Evolutionary conservation across 148 eudicot species (phyloP), one percentile per base, ranked within the genome.

Genomic region (Vaccinium vitisidaea): DNA sequence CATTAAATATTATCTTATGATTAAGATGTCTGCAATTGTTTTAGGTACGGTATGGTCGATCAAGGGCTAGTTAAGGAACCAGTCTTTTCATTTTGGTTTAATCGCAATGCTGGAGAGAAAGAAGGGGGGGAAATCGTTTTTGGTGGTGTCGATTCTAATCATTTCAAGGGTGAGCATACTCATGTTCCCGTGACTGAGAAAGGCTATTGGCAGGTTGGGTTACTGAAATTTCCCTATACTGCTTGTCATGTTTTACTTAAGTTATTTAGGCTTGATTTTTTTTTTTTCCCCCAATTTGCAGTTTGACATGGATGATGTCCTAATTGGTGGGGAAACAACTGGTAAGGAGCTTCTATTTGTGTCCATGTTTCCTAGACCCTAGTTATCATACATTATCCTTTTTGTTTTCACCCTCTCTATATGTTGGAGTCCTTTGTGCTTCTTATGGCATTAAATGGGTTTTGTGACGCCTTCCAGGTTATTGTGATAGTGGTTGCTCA

Each of bases 61-160:
- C 98, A 95, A 87, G 95, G 92, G 84, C 98, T 95, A 87, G 91
- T 95, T 27, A 90, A 87, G 69, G 92, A 94, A 75, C 95, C 96
- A 16, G 94, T 95, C 8, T 95, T 95, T 74, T 95, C 98, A 81
- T 95, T 95, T 82, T 95, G 98, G 98, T 91, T 95, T 52, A 94
- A 93, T 82, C 97, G 95, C 87, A 89, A 92, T 80, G 86, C 91
- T 85, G 91, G 91, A 73, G 98, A 91, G 84, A 93, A 89, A 71
- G 94, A 90, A 83, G 98, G 98, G 19, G 98, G 98, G 87, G 98
- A 94, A 87, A 90, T 95, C n/a, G 92, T 95, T 48, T 95, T 95
- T 85, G 98, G 98, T 84, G 98, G 98, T 50, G 86, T 88, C 82
- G 98, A 95, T 88, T 83, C 97, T 16, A 85, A 87, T 82, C 98